phyloP scores from a whole-genome alignment of 2,329 filamentous ascomycete genomes.

The Didymella segeticola region DNA sequence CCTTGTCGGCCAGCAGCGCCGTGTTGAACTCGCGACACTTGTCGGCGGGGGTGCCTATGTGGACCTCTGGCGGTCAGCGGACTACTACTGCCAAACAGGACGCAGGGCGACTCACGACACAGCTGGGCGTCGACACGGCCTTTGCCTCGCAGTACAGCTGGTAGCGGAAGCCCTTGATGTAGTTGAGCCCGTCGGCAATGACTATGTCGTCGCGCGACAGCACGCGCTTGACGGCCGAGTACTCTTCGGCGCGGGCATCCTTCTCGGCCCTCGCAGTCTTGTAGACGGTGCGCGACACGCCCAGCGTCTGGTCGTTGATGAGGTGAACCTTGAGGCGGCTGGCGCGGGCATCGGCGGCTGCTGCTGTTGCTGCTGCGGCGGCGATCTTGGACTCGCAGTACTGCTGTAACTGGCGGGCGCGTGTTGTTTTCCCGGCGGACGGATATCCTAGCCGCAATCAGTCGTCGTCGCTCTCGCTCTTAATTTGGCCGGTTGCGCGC shows the following conservation, averaged over 20 bases:
- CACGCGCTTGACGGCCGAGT: slow-evolving; percentile 78
- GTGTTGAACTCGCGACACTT: slow-evolving; percentile 67
- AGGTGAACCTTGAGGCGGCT: slow-evolving; percentile 71
- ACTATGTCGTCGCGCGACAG: slow-evolving; percentile 77
- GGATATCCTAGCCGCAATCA: slow-evolving; percentile 69
- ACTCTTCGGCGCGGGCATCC: slow-evolving; percentile 77
- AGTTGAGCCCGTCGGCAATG: slow-evolving; percentile 80
- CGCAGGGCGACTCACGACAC: slow-evolving; percentile 62
- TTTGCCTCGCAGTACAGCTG: slow-evolving; percentile 87
- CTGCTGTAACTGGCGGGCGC: slow-evolving; percentile 67
- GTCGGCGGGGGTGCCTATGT: slow-evolving; percentile 63
- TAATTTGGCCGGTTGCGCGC: slow-evolving; percentile 6
- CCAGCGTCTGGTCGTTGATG: slow-evolving; percentile 75
- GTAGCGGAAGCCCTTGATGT: slow-evolving; percentile 90
- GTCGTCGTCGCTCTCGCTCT: no score
- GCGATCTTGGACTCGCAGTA: slow-evolving; percentile 68
- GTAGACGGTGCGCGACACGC: slow-evolving; percentile 74
- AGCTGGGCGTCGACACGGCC: slow-evolving; percentile 76
- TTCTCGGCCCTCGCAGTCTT: slow-evolving; percentile 81
- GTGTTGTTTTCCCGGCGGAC: slow-evolving; percentile 68
- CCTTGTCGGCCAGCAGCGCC: slow-evolving; percentile 55
- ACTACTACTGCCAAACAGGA: not conserved
- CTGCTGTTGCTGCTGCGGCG: slow-evolving; percentile 51
- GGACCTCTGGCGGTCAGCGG: slow-evolving; percentile 53
- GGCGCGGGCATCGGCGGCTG: slow-evolving; percentile 52